phyloP scores from a whole-genome alignment of 306 rosid species.

The Trichosanthes cucumerina region DNA sequence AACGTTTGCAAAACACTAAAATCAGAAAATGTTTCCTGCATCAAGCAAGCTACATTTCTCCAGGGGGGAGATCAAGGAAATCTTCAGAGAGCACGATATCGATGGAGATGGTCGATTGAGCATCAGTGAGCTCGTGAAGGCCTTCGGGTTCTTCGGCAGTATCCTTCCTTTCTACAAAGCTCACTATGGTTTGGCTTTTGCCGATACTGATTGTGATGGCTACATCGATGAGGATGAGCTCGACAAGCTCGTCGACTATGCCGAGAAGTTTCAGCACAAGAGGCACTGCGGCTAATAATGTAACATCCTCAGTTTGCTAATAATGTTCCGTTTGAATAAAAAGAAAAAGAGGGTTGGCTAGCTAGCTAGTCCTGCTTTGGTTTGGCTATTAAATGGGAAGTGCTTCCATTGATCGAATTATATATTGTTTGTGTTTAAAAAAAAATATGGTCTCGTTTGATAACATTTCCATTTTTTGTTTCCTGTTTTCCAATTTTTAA shows the following conservation, averaged over 20 bases:
- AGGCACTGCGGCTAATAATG: background rate
- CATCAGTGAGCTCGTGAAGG: background rate
- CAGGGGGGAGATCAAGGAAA: background rate
- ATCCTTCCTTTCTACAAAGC: conserved; percentile 7
- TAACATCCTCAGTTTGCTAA: background rate
- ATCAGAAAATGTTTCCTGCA: background rate
- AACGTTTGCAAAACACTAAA: background rate
- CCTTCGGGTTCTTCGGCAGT: background rate
- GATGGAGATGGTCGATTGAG: background rate
- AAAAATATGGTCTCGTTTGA: too few species aligned
- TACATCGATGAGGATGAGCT: conserved; percentile 1
- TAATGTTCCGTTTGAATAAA: background rate
- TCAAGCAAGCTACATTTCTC: background rate
- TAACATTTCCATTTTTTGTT: too few species aligned
- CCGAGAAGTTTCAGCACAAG: background rate
- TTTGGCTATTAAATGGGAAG: too few species aligned
- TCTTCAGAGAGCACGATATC: conserved; percentile 7
- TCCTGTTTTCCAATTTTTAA: too few species aligned
- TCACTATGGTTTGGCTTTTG: background rate
- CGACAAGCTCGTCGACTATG: conserved; percentile 3
- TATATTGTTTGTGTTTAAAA: too few species aligned
- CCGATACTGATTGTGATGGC: conserved; percentile 16
- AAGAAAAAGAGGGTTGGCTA: too few species aligned
- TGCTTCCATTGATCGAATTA: too few species aligned
- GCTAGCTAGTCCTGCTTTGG: too few species aligned